Base-by-base conservation (phyloP, 2,329 filamentous ascomycete genomes). In the Claviceps purpurea region DNA sequence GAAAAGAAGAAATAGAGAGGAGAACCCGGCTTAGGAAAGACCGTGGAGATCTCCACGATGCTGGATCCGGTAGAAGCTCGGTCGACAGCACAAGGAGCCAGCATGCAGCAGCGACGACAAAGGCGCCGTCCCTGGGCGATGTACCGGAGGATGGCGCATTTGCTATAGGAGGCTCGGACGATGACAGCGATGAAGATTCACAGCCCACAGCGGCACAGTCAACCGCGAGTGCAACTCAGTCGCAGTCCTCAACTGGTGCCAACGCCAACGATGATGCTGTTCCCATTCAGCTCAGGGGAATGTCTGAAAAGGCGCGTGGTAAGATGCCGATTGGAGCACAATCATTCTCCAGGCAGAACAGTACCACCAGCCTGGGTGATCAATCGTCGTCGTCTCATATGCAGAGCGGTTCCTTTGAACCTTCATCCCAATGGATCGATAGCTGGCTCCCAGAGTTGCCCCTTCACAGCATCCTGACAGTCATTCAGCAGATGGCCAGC, bases 261-360 rank as follows among this genome's bases (percentile, higher is more conserved):
- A 73, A 74, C 41, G 70, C 78, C 1, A 89, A 94, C 54, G 89
- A 94, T 54, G 89, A 94, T 55, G 84, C 85, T 4, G 80, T 95
- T 10, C 89, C 89, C 14, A 76, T 82, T 20, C 90, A 96, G 64
- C 66, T 95, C 34, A 80, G 88, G 53, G 89, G 89, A 51, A 95
- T 97, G 87, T 96, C 91, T 20, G 93, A 97, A 68, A 98, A 97
- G 66, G 93, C 93, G 16, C 77, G 93, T 49, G 93, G 93, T 7
- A 98, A 98, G 68, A 89, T 95, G 82, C 93, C 91, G 30, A 89
- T 87, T 13, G 86, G 87, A 1, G 76, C 84, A 49, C 78, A 80
- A n/a, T 79, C 79, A 2, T 95, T 96, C 65, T 95, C 90, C 0
- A 77, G 91, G 18, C 89, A 95, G 62, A 95, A 93, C 63, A 94